These are phyloP conservation scores for Pythium sukuiense DNA, from an alignment of 352 stramenopile species.

Conservation along the genomic window DNA sequence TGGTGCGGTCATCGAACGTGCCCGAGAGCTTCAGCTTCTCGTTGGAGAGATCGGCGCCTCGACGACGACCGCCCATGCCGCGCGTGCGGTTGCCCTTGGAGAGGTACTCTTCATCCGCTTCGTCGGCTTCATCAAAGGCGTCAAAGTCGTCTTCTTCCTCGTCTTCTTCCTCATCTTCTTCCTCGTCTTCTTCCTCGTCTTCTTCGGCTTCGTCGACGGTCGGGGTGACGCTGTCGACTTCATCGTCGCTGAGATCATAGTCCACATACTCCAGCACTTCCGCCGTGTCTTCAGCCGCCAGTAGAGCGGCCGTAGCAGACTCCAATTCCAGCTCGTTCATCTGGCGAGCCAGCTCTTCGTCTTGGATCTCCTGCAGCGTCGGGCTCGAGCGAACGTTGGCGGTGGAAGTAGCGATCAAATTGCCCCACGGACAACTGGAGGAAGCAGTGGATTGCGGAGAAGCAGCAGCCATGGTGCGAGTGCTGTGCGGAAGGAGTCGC, in stretches of 20 bases:
- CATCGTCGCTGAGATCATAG: not conserved
- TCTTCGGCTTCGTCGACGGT: not conserved
- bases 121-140: conserved; percentile 26
- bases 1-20: conserved; percentile 26
- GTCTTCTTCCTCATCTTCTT: conserved; percentile 11
- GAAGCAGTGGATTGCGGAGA: conserved; percentile 1
- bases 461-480: conserved; percentile 13
- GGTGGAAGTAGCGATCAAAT: not conserved
- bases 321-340: conserved; percentile 37
- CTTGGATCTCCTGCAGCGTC: conserved; percentile 66
- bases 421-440: conserved; percentile 4
- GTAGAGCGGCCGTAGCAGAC: conserved; percentile 1
- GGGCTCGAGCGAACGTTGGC: conserved; percentile 4
- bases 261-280: conserved; percentile 4
- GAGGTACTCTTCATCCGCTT: conserved; percentile 26
- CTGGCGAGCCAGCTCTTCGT: conserved; percentile 55
- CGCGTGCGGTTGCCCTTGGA: conserved; percentile 13
- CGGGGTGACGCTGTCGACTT: not conserved
- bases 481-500: not conserved
- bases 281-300: not conserved
- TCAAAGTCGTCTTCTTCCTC: conserved; percentile 27
- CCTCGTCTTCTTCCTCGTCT: conserved; percentile 19
- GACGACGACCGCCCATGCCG: conserved; percentile 9
- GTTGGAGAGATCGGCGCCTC: not conserved
- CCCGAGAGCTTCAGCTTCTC: conserved; percentile 16